phyloP scores from a whole-genome alignment of 805 yeast species.

The Barnettozyma pratensis region DNA sequence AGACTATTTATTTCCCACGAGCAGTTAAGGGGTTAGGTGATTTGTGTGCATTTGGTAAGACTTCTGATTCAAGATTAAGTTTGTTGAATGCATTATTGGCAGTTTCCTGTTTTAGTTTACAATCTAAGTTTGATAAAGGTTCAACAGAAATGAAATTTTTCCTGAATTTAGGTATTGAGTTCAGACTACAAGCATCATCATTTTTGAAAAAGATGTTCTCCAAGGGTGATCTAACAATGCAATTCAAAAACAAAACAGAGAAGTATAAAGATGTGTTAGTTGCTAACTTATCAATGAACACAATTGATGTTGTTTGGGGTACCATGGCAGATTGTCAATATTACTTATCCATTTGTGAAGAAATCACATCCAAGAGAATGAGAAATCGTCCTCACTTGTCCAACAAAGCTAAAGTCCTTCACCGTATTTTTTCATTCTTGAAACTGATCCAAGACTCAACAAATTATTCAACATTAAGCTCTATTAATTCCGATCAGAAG shows the following conservation, averaged over 20 bases:
- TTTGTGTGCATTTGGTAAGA: constrained; percentile 63
- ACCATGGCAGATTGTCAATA: constrained; percentile 80
- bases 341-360: constrained; percentile 72
- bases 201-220: constrained; percentile 57
- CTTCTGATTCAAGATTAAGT: constrained; percentile 74
- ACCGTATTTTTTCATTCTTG: constrained; percentile 70
- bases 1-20: constrained; percentile 76
- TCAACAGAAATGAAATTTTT: constrained; percentile 67
- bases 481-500: constrained; percentile 11
- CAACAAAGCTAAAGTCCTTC: constrained; percentile 70
- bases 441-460: constrained; percentile 73
- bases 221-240: constrained; percentile 38
- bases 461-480: constrained; percentile 14
- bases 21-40: constrained; percentile 83
- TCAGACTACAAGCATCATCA: constrained; percentile 68
- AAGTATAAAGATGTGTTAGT: constrained; percentile 81
- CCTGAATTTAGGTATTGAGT: constrained; percentile 64
- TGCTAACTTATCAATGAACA: constrained; percentile 80
- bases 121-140: constrained; percentile 62
- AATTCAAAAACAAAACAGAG: constrained; percentile 35
- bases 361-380: constrained; percentile 67
- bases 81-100: constrained; percentile 74
- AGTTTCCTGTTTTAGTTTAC: constrained; percentile 75
- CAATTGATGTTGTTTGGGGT: constrained; percentile 88
- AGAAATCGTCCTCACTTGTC: constrained; percentile 58